Evolutionary conservation across 441 rosid species (phyloP).

Genomic region (Breynia disticha): DNA sequence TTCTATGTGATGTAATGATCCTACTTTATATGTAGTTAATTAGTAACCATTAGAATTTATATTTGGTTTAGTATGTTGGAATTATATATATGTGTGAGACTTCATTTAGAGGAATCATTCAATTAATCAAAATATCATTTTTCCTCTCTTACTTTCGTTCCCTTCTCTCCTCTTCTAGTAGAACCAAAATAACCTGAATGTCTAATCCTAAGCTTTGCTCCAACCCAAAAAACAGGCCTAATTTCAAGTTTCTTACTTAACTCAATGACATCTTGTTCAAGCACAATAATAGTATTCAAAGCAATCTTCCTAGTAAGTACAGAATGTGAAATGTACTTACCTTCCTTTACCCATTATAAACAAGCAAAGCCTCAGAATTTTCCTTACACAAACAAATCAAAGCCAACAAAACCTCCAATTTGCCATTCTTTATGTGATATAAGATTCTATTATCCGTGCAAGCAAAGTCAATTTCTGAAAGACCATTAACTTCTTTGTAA

Average conservation of each 20-base stretch:
- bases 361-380: slow-evolving; percentile 51
- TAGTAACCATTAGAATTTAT: too few species aligned
- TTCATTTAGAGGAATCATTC: too few species aligned
- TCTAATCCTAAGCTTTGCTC: slow-evolving; percentile 85
- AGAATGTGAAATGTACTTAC: slow-evolving; percentile 67
- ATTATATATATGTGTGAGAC: too few species aligned
- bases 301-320: slow-evolving; percentile 62
- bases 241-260: slow-evolving; percentile 51
- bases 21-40: too few species aligned
- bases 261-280: slow-evolving; percentile 68
- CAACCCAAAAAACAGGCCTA: slow-evolving; percentile 66
- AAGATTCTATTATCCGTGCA: too few species aligned
- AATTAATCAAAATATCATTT: too few species aligned
- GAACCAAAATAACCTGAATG: slow-evolving; percentile 95
- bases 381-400: slow-evolving; percentile 86
- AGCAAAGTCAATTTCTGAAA: too few species aligned
- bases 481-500: too few species aligned
- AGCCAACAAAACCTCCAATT: slow-evolving; percentile 86
- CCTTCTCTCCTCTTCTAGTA: slow-evolving; percentile 91
- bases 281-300: slow-evolving; percentile 73
- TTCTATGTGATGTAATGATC: too few species aligned
- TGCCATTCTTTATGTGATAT: too few species aligned
- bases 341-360: slow-evolving; percentile 91
- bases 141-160: too few species aligned
- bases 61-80: too few species aligned